These are phyloP conservation scores for Thielaviopsis euricoi DNA, from an alignment of 2,329 filamentous ascomycete genomes.

Conservation along the genomic window DNA sequence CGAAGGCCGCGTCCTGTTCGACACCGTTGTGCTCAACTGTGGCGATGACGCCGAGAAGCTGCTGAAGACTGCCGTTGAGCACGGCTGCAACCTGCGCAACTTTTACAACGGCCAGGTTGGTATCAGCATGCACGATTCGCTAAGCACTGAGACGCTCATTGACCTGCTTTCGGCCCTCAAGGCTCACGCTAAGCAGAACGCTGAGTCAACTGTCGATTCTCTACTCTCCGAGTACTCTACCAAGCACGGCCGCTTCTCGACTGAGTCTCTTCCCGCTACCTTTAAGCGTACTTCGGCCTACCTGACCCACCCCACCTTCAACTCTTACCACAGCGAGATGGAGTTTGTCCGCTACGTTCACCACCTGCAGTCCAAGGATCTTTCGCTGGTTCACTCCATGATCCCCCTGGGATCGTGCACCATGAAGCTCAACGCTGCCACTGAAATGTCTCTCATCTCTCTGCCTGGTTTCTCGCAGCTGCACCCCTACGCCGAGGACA, in stretches of 20 bases:
- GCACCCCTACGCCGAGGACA: constrained; percentile 60
- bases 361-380: constrained; percentile 82
- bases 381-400: constrained; percentile 93
- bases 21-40: constrained; percentile 58
- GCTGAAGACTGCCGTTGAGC: constrained; percentile 2
- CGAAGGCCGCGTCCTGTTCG: constrained; percentile 49
- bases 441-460: constrained; percentile 79
- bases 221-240: constrained; percentile 14
- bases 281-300: constrained; percentile 59
- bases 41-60: constrained; percentile 26
- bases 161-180: constrained; percentile 25
- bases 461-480: constrained; percentile 60
- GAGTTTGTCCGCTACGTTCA: constrained; percentile 87
- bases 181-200: constrained; percentile 16
- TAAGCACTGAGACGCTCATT: constrained; percentile 25
- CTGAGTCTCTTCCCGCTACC: constrained; percentile 30
- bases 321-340: constrained; percentile 86
- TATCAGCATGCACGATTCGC: constrained; percentile 18
- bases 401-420: constrained; percentile 93
- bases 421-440: constrained; percentile 93
- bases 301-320: constrained; percentile 85
- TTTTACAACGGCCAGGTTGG: constrained; percentile 19
- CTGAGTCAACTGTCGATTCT: constrained; percentile 12
- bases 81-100: constrained; percentile 16
- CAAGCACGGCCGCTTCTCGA: constrained; percentile 6